Conservation (phyloP, 2,329 filamentous ascomycete genomes). For the Fusarium sp. region DNA sequence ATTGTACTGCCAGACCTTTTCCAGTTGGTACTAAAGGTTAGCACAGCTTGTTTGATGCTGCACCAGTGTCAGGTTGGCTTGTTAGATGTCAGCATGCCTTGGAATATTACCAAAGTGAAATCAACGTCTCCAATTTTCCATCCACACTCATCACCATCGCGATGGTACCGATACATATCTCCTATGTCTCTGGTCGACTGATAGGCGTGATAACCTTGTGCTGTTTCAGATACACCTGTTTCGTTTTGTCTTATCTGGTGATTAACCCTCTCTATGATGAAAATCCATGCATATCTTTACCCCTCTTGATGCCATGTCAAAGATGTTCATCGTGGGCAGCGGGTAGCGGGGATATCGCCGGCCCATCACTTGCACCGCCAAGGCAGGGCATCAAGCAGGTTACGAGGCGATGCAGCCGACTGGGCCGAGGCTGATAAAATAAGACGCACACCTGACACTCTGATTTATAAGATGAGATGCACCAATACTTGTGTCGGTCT, state of each 20-base stretch:
- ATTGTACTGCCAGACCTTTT: background rate
- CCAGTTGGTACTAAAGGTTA: background rate
- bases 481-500: background rate
- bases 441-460: background rate
- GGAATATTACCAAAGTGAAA: background rate
- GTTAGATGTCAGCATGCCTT: background rate
- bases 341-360: background rate
- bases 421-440: background rate
- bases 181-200: background rate
- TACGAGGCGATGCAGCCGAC: background rate
- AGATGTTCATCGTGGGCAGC: background rate
- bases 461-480: background rate
- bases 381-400: background rate
- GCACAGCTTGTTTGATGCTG: background rate
- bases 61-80: background rate
- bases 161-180: background rate
- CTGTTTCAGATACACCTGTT: conserved; percentile 13
- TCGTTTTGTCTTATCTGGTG: conserved; percentile 2
- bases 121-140: background rate
- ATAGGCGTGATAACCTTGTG: background rate
- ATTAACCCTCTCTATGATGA: background rate
- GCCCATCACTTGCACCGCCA: background rate
- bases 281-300: conserved; percentile 11
- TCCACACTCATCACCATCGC: background rate
- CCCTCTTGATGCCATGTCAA: background rate